Evolutionary conservation across 1,284 basidiomycete species (phyloP), one percentile per base, ranked within the genome.

Genomic region (Papiliotrema fonsecae): DNA sequence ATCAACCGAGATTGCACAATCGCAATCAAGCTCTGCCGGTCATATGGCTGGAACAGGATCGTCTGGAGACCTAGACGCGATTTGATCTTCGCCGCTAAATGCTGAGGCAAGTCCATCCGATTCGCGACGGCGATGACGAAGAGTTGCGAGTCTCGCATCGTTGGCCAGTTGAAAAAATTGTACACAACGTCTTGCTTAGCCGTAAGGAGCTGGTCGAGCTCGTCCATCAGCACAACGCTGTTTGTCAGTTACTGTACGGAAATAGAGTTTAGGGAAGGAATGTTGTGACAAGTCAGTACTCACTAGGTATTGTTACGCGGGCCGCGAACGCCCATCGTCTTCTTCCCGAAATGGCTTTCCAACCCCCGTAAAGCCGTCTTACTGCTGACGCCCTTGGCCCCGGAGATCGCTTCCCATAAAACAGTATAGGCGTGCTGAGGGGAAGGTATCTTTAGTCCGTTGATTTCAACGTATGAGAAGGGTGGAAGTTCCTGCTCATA

Each of bases 161-260:
- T 93, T 1, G 94, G 96, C 94, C 96, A 98, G 70, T 97, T 97
- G 80, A 98, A 98, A 74, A 98, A 94, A 70, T 97, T 97, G 76
- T 98, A 98, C 35, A 98, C 88, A 2, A 98, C 94, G 59, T 97
- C 93, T 73, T 98, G 94, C 66, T 96, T 94, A 21, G 86, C 78
- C 0, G 94, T 97, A 56, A 98, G 83, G 28, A 98, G 80, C 70
- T 97, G 94, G 73, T 98, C 94, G 2, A 98, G 80, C 73, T 98
- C 94, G 68, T 98, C 94, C 88, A 98, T 97, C 22, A 98, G 77
- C 3, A 98, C 90, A 4, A 98, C 87, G 51, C 91, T 97, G 60
- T 3, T n/a, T 24, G 19, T 45, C 47, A 43, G 43, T 22, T n/a
- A 13, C 30, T 38, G 28, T 26, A 19, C 13, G 11, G 30, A 5